These are phyloP conservation scores for Pythium oligandrum DNA, from an alignment of 352 stramenopile genomes.

Conservation along the genomic window DNA sequence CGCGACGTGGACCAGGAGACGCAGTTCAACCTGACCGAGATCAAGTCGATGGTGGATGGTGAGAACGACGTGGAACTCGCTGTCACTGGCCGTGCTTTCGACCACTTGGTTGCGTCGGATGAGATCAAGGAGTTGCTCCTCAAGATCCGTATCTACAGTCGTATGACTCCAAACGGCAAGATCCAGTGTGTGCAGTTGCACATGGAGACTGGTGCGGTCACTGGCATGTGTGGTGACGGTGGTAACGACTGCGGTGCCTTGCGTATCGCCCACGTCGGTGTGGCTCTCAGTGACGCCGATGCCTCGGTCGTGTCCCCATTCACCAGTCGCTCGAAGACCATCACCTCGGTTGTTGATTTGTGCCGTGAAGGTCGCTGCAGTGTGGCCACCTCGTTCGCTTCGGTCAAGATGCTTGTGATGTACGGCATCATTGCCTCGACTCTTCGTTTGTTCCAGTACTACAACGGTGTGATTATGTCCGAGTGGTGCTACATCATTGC, in stretches of 20 bases:
- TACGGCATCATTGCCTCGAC: conserved; percentile 62
- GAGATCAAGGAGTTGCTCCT: conserved; percentile 34
- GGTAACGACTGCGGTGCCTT: conserved; percentile 82
- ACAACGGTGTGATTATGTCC: conserved; percentile 62
- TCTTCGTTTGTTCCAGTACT: conserved; percentile 66
- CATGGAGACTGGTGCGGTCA: conserved; percentile 37
- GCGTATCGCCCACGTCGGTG: conserved; percentile 67
- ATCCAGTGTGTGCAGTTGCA: conserved; percentile 31
- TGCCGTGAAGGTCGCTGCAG: conserved; percentile 83
- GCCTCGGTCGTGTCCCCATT: conserved; percentile 83
- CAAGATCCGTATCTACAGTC: conserved; percentile 44
- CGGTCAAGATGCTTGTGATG: conserved; percentile 87
- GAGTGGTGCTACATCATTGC: conserved; percentile 70
- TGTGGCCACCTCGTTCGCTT: conserved; percentile 77
- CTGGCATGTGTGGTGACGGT: conserved; percentile 51
- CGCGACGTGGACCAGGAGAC: conserved; percentile 40
- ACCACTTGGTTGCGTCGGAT: conserved; percentile 21
- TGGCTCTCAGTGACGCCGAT: conserved; percentile 78
- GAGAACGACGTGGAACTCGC: conserved; percentile 27
- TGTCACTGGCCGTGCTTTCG: conserved; percentile 32
- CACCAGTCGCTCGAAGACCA: conserved; percentile 73
- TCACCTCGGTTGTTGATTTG: conserved; percentile 81
- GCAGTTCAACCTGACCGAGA: conserved; percentile 16
- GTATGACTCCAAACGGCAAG: conserved; percentile 46
- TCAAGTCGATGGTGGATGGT: conserved; percentile 2